Percentiles rank a stretch among this genome's conserved stretches.
Evolutionary conservation across 2,329 filamentous ascomycete species (phyloP).

Genomic region (Didymella keratinophila): DNA sequence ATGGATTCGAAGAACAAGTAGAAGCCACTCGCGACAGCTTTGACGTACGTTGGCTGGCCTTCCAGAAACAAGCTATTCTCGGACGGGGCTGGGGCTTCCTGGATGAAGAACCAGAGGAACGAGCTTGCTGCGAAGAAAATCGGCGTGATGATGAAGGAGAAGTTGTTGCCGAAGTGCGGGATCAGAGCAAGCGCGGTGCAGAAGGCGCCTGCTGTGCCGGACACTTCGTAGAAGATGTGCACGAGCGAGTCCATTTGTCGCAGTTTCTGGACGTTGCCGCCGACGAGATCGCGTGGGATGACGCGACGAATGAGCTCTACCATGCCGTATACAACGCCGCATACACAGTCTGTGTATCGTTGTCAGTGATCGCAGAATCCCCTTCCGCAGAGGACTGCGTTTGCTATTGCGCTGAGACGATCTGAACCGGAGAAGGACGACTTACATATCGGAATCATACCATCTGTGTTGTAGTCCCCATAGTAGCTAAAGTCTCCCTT

Average conservation of each 20-base stretch:
- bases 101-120: slow-evolving; percentile 57
- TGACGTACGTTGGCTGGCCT: slow-evolving; percentile 48
- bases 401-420: background rate
- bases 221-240: slow-evolving; percentile 60
- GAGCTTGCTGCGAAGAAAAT: slow-evolving; percentile 57
- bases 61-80: slow-evolving; percentile 34
- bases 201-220: slow-evolving; percentile 59
- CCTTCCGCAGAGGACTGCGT: background rate
- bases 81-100: slow-evolving; percentile 48
- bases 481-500: slow-evolving; percentile 56
- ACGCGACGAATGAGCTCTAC: slow-evolving; percentile 61
- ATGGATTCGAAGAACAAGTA: slow-evolving; percentile 58
- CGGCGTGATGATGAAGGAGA: slow-evolving; percentile 61
- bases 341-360: slow-evolving; percentile 29
- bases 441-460: slow-evolving; percentile 59
- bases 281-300: slow-evolving; percentile 61
- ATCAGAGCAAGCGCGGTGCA: slow-evolving; percentile 61
- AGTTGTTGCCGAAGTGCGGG: slow-evolving; percentile 60
- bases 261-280: slow-evolving; percentile 60
- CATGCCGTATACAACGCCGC: slow-evolving; percentile 54
- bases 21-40: slow-evolving; percentile 52
- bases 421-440: background rate
- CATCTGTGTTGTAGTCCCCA: slow-evolving; percentile 58
- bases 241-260: slow-evolving; percentile 57
- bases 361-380: slow-evolving; percentile 18